These are phyloP conservation scores for Eutrema heterophyllum DNA, from an alignment of 345 rosid genomes.

Conservation along the genomic window DNA sequence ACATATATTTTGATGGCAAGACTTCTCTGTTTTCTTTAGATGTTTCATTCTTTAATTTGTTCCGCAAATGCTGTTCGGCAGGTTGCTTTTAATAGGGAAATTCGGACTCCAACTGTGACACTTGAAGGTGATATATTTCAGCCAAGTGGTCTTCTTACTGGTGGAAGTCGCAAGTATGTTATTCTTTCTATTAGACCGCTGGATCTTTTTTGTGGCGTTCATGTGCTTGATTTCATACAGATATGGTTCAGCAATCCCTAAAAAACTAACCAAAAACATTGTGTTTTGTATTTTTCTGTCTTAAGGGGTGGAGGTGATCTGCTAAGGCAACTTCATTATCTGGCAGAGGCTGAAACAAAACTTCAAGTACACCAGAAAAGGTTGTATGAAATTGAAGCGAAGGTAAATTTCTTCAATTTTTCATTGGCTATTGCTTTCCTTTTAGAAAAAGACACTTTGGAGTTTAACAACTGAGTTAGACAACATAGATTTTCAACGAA, in stretches of 20 bases:
- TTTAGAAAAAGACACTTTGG: neutral
- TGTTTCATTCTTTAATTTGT: conserved; percentile 2
- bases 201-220: neutral
- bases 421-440: neutral
- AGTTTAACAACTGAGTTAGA: neutral
- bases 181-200: neutral
- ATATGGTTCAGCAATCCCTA: neutral
- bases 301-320: conserved; percentile 86
- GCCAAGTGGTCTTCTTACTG: conserved; percentile 91
- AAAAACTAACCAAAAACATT: neutral
- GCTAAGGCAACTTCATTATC: conserved; percentile 70
- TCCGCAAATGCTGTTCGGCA: conserved; percentile 28
- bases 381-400: conserved; percentile 65
- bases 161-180: conserved; percentile 86
- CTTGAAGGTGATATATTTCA: conserved; percentile 89
- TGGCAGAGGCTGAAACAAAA: conserved; percentile 71
- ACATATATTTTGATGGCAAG: neutral
- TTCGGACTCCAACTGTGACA: conserved; percentile 73
- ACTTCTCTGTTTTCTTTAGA: neutral
- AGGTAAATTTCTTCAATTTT: conserved; percentile 38
- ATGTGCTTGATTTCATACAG: neutral
- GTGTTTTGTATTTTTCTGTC: neutral
- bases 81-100: conserved; percentile 73
- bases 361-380: conserved; percentile 57
- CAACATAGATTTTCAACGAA: neutral